Evolutionary conservation across 1,139 yeast genomes (phyloP).

Genomic region (Geotrichum armillariae): DNA sequence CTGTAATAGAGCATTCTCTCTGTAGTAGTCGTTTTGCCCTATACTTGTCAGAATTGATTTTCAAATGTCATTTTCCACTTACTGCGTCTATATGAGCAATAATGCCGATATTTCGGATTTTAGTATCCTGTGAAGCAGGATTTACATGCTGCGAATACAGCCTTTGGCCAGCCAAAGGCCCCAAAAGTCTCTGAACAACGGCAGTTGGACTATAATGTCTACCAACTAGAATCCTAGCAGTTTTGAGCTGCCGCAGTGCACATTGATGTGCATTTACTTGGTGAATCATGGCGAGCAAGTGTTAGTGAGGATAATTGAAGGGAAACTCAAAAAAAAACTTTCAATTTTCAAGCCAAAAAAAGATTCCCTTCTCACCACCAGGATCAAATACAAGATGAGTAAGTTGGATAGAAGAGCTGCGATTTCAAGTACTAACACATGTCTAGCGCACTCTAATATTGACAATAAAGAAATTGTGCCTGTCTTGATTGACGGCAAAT

Average conservation of each 20-base stretch:
- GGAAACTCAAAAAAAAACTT: conserved; percentile 2
- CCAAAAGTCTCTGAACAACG: neutral
- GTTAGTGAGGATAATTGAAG: neutral
- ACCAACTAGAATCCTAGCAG: neutral
- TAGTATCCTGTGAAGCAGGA: conserved; percentile 10
- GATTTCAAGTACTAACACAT: neutral
- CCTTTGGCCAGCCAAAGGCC: neutral
- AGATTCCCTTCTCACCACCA: conserved; percentile 1
- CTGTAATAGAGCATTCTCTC: conserved; percentile 89
- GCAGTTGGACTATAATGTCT: neutral
- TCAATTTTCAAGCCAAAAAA: neutral
- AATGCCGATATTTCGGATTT: conserved; percentile 71
- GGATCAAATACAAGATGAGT: conserved; percentile 8
- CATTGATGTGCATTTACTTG: neutral
- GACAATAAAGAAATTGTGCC: conserved; percentile 17
- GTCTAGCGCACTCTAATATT: too few species aligned
- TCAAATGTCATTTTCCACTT: too few species aligned
- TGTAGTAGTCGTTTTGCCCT: conserved; percentile 82
- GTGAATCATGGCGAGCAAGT: neutral
- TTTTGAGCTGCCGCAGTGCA: conserved; percentile 4
- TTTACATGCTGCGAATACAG: conserved; percentile 12
- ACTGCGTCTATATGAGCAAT: conserved; percentile 81
- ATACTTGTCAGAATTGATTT: too few species aligned
- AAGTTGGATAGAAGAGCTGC: too few species aligned
- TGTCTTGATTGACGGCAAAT: conserved; percentile 35